Conservation (phyloP, 2,329 filamentous ascomycete species). For the Aureobasidium sp. region DNA sequence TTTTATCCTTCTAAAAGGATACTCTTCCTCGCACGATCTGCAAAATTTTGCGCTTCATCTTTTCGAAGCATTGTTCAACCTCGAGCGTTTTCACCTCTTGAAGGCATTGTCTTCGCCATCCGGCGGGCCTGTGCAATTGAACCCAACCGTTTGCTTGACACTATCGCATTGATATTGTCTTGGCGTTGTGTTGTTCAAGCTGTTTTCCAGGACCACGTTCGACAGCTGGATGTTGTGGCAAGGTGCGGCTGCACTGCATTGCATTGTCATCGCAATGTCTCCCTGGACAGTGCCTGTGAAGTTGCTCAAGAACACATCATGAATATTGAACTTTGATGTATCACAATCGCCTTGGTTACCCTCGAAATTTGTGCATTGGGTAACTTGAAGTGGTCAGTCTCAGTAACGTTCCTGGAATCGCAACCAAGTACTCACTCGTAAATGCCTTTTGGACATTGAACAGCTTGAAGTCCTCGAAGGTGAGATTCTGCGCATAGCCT, state of each 20-base stretch:
- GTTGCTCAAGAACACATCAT: constrained; percentile 25
- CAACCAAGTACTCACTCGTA: constrained; percentile 8
- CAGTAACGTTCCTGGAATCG: no score
- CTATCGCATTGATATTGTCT: constrained; percentile 23
- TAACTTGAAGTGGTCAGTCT: constrained; percentile 15
- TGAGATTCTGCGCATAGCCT: constrained; percentile 37
- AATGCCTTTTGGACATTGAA: constrained; percentile 19
- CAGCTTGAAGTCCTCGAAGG: constrained; percentile 29
- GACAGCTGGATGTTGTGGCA: constrained; percentile 23
- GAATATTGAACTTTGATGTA: constrained; percentile 33
- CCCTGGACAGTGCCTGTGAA: constrained; percentile 25
- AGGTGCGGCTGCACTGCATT: constrained; percentile 25
- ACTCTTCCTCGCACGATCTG: background rate
- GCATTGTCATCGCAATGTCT: constrained; percentile 22
- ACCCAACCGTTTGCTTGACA: constrained; percentile 20
- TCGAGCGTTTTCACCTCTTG: background rate
- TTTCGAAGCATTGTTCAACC: background rate
- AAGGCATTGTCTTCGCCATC: constrained; percentile 7
- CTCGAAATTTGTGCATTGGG: constrained; percentile 26
- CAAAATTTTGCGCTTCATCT: background rate
- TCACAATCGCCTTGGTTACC: constrained; percentile 22
- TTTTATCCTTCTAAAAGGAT: background rate
- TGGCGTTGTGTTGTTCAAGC: constrained; percentile 19
- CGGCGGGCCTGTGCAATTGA: constrained; percentile 22
- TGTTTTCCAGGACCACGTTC: constrained; percentile 18